Evolutionary conservation across 169 alveolate genomes (phyloP).

Genomic region (Plasmodium adleri): DNA sequence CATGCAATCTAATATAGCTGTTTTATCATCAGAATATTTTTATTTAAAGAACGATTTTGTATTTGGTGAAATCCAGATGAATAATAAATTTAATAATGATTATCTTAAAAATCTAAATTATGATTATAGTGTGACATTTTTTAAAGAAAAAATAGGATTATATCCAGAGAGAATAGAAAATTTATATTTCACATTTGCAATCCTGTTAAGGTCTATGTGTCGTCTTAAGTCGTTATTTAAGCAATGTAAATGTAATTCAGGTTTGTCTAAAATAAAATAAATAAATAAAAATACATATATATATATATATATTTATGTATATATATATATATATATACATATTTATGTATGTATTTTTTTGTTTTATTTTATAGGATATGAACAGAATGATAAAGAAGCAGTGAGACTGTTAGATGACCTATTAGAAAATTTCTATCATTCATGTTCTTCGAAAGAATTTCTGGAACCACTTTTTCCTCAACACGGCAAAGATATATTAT

Average conservation of each 20-base stretch:
- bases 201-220: slow-evolving; percentile 88
- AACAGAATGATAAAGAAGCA: slow-evolving; percentile 45
- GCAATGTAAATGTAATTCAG: slow-evolving; percentile 87
- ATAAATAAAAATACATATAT: not conserved
- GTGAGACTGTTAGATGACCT: slow-evolving; percentile 28
- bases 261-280: slow-evolving; percentile 30
- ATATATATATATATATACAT: slow-evolving; percentile 42
- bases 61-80: slow-evolving; percentile 25
- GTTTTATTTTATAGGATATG: slow-evolving; percentile 8
- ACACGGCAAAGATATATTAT: slow-evolving; percentile 57
- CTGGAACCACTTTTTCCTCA: slow-evolving; percentile 54
- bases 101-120: slow-evolving; percentile 77
- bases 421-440: slow-evolving; percentile 18
- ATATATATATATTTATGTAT: not conserved
- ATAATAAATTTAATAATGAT: slow-evolving; percentile 71
- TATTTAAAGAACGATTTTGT: slow-evolving; percentile 77
- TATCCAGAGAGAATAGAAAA: slow-evolving; percentile 91
- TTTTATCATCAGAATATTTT: slow-evolving; percentile 87
- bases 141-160: slow-evolving; percentile 85
- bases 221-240: slow-evolving; percentile 84
- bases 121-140: slow-evolving; percentile 84
- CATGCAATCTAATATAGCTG: slow-evolving; percentile 89
- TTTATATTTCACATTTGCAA: slow-evolving; percentile 89
- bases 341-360: not conserved
- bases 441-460: slow-evolving; percentile 43